phyloP scores from a whole-genome alignment of 257 asterid species.

The Solanum chmielewskii region DNA sequence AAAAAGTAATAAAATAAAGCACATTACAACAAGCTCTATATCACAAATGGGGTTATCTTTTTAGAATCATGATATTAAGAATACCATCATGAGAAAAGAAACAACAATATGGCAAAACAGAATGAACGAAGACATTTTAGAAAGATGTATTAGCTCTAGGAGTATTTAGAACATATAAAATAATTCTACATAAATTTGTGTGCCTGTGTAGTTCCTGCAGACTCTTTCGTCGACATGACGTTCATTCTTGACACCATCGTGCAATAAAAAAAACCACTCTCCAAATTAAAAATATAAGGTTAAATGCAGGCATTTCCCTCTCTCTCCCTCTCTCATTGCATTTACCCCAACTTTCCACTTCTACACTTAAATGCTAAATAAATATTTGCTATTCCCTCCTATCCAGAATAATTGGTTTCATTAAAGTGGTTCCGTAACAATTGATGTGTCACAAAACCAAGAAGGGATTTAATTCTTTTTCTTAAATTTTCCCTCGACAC shows the following conservation, averaged over 20 bases:
- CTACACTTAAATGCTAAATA: not conserved
- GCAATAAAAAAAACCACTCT: not conserved
- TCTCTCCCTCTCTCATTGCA: not conserved
- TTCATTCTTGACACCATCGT: not conserved
- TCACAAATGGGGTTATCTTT: not conserved
- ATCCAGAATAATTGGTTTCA: not conserved
- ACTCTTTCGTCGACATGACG: not conserved
- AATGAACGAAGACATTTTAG: not conserved
- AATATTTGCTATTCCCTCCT: not conserved
- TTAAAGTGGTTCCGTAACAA: not conserved
- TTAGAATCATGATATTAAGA: not conserved
- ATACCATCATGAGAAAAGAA: not conserved
- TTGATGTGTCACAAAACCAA: not conserved
- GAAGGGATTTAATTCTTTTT: not conserved
- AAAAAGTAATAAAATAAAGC: not conserved
- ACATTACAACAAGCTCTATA: not conserved
- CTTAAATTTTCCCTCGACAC: not conserved
- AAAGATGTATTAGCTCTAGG: not conserved
- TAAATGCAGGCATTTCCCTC: not conserved
- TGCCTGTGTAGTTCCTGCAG: not conserved
- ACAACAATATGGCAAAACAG: not conserved
- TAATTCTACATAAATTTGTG: not conserved
- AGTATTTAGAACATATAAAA: not conserved
- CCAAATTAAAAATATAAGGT: not conserved
- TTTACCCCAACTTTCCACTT: not conserved